Evolutionary conservation across 2,329 filamentous ascomycete genomes (phyloP), one percentile per base, ranked within the genome.

Genomic region (Lachnellula hyalina): DNA sequence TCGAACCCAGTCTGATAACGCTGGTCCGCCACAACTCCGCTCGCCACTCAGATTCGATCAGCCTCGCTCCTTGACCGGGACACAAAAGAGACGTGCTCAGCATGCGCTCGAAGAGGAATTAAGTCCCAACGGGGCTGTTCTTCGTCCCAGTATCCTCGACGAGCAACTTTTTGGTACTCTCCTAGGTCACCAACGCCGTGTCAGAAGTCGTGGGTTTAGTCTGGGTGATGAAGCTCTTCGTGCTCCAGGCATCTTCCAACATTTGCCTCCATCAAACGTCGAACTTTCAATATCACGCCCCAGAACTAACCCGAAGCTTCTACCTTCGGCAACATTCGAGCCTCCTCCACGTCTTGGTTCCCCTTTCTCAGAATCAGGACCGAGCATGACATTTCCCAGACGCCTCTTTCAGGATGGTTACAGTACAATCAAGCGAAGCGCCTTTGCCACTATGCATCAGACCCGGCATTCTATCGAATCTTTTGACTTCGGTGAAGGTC

Each of bases 301-400:
- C 3, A 19, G 48, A n/a, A 32, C 51, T 8, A 45, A 48, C 32
- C 65, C 61, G 14, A 67, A 63, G 23, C 58, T 70, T 19, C 70
- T 73, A 6, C 65, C 67, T 1, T 67, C 67, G 2, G 71, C 71
- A 1, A 59, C 47, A 17, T 58, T 63, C 41, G 58, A 58, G 12
- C 54, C 52, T 17, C 58, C 52, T 41, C 72, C 75, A 14, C 76
- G 81, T 6, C 74, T 86, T 4, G 80, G 83, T 32, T 86, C 83
- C 5, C 83, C 83, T 0, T 85, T 86, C 59, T 71, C 75, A 7
- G 74, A 73, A 35, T 67, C 73, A 9, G 73, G 68, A 53, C 73
- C 77, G 12, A 83, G 78, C 67, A 76, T 82, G 63, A 85, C 82
- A 46, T 83, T 85, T 58, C 83, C 83, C n/a, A 81, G 79, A 55